Evolutionary conservation across 2,329 filamentous ascomycete species (phyloP).

Genomic region (Colletotrichum kahawae): DNA sequence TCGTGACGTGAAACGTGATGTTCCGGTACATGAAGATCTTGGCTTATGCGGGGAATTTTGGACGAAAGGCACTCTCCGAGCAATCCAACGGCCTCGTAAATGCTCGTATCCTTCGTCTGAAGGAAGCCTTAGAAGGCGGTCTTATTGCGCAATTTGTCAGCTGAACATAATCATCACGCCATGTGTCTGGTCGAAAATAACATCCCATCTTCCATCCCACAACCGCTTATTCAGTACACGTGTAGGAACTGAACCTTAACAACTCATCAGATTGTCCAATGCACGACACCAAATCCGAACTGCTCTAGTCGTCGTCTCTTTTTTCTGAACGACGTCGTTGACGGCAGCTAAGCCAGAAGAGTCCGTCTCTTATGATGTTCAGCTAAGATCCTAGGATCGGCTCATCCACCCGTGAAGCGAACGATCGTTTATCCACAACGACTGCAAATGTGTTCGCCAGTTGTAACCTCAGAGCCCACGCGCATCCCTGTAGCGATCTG

Average conservation of each 20-base stretch:
- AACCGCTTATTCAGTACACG: neutral
- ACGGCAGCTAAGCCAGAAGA: neutral
- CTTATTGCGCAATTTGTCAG: neutral
- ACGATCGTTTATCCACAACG: neutral
- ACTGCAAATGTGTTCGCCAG: neutral
- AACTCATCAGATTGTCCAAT: neutral
- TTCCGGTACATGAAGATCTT: neutral
- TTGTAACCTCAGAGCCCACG: neutral
- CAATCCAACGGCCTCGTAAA: neutral
- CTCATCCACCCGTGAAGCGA: neutral
- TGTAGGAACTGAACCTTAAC: neutral
- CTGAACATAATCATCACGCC: neutral
- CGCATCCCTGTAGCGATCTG: neutral
- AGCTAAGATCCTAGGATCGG: neutral
- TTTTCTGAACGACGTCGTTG: neutral
- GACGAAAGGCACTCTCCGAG: neutral
- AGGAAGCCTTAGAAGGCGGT: neutral
- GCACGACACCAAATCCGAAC: neutral
- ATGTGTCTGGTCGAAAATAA: no score
- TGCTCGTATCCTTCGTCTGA: neutral
- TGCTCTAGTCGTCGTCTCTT: neutral
- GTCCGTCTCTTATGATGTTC: neutral
- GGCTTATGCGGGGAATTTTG: neutral
- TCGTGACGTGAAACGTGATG: conserved; percentile 1
- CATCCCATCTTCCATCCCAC: conserved; percentile 6